Base-by-base conservation (phyloP, 2,329 filamentous ascomycete genomes). In the Xylariaceae sp. region DNA sequence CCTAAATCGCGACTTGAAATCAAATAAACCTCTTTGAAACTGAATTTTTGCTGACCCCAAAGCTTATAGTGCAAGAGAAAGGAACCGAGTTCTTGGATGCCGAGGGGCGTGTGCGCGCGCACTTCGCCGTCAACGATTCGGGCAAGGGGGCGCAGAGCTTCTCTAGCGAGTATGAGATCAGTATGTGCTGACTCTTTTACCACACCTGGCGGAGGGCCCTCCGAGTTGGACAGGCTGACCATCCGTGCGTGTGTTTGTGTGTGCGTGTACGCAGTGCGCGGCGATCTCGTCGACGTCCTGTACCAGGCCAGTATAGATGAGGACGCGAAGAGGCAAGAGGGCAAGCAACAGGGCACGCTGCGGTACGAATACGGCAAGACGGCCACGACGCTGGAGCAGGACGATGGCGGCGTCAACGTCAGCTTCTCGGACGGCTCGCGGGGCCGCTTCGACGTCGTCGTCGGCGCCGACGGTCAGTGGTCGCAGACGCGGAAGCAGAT, bases 151-250 rank as follows among this genome's bases (percentile, higher is more conserved):
- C 39, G 19, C 62, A 67, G 41, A 53, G 52, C 12, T 51, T 72
- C n/a, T 70, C 67, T 0, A 64, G 61, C 28, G 72, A 78, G 35
- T 75, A 61, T 36, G 73, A 78, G 51, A 69, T 77, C 23, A 68
- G n/a, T n/a, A n/a, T n/a, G n/a, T n/a, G n/a, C n/a, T n/a, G n/a
- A n/a, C n/a, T n/a, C n/a, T n/a, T n/a, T n/a, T n/a, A n/a, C n/a
- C n/a, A n/a, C n/a, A n/a, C n/a, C n/a, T n/a, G n/a, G n/a, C n/a
- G n/a, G n/a, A n/a, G n/a, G n/a, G n/a, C n/a, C n/a, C n/a, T n/a
- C n/a, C n/a, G n/a, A n/a, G n/a, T n/a, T n/a, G n/a, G n/a, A n/a
- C n/a, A n/a, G n/a, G n/a, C n/a, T n/a, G n/a, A n/a, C n/a, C n/a
- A n/a, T n/a, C n/a, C n/a, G n/a, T n/a, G n/a, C n/a, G n/a, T n/a